Conservation (phyloP, 1,284 basidiomycete genomes). For the Stygiomarasmius scandens region DNA sequence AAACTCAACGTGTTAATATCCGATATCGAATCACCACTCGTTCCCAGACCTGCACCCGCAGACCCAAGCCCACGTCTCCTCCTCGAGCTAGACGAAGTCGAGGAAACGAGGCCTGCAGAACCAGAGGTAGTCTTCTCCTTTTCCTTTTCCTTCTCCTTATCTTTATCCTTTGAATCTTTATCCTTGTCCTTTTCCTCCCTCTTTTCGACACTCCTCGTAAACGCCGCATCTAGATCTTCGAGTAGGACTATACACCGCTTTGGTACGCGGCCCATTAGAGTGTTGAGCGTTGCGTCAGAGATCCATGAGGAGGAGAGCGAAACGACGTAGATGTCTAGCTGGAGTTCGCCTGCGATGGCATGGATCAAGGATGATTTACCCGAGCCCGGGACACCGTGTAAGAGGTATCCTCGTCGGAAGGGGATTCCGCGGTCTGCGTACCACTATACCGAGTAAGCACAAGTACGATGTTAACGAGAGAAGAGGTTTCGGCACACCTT, state of each 20-base stretch:
- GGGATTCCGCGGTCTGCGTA: constrained; percentile 75
- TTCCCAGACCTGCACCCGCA: constrained; percentile 1
- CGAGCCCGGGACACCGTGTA: constrained; percentile 80
- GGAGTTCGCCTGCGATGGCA: constrained; percentile 71
- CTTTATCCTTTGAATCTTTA: constrained; percentile 37
- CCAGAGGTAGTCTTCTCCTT: no score
- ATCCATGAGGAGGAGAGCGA: constrained; percentile 53
- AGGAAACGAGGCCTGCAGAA: no score
- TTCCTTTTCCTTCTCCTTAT: constrained; percentile 44
- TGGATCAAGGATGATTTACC: constrained; percentile 85
- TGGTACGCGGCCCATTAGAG: constrained; percentile 81
- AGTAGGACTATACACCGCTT: constrained; percentile 82
- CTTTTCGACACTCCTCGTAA: constrained; percentile 70
- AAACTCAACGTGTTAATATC: constrained; percentile 80
- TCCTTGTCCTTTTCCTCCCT: constrained; percentile 50
- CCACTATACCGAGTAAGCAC: no score
- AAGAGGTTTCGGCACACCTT: no score
- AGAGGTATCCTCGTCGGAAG: constrained; percentile 82
- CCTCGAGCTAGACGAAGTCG: constrained; percentile 34
- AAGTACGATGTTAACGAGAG: no score
- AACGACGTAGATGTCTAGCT: constrained; percentile 72
- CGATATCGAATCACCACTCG: constrained; percentile 52
- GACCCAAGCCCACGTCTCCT: constrained; percentile 42
- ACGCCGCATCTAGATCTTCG: constrained; percentile 84
- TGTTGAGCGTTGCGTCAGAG: constrained; percentile 68